Evolutionary conservation across 495 filamentous ascomycete genomes (phyloP), one percentile per base, ranked within the genome.

Genomic region (Aspergillus cavernicola): DNA sequence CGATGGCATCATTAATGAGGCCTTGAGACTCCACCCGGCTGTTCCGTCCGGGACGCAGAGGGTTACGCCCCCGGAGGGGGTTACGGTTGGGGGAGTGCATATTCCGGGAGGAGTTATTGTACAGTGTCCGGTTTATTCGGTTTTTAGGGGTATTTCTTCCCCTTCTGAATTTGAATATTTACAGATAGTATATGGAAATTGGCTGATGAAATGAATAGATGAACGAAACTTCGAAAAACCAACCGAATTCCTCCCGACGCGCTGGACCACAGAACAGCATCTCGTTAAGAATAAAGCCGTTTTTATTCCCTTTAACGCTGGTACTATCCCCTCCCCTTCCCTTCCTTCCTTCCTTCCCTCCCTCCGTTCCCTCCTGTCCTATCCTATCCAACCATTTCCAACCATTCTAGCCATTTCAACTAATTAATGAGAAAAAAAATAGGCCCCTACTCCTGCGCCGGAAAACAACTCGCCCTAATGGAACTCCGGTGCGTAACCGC

Each of bases 1-100:
- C 1, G 68, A 76, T 39, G 77, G 73, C 4, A 60, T 78, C 13
- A 80, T 83, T 51, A 72, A 79, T 24, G 82, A 85, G 56, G 65
- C 73, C 1, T 68, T 84, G 6, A 68, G 82, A 10, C 57, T 84
- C 4, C 53, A 62, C 18, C 50, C 57, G 18, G 44, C 58, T 16
- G 28, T 60, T 6, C 57, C 57, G 10, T 59, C 62, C 20, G 59
- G 57, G 6, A 46, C 50, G 4, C 53, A 59, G 36, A 53, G 65
- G 7, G 10, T 54, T 15, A 62, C 65, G 26, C 58, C 65, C 4
- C 46, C 46, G 2, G 51, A 58, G 33, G 65, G 65, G 7, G 9
- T 66, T 7, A 49, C 37, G 31, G 54, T 68, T 16, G 63, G 56
- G 9, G 62, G 65, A 6, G 48, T 50, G 3, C 62, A 60, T 38